Percentiles rank a stretch among this genome's conserved stretches.
Evolutionary conservation across 2,329 filamentous ascomycete species (phyloP).

Genomic region (Paramyrothecium sp.): DNA sequence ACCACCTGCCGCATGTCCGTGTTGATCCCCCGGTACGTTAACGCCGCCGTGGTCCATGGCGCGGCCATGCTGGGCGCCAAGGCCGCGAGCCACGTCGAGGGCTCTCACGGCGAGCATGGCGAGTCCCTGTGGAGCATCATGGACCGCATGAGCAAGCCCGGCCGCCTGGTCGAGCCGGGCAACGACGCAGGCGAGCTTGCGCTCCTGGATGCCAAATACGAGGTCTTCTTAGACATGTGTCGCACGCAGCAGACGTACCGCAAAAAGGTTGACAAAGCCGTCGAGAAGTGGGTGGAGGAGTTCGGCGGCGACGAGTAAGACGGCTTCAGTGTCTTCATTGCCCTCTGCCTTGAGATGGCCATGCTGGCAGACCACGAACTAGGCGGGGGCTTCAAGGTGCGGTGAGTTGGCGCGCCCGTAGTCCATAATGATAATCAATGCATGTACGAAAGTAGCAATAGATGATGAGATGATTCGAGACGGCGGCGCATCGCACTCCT

Average conservation of each 20-base stretch:
- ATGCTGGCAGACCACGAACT: not conserved
- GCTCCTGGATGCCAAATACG: conserved; percentile 84
- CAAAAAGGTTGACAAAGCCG: conserved; percentile 68
- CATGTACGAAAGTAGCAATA: not conserved
- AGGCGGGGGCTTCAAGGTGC: not conserved
- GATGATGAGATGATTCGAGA: no score
- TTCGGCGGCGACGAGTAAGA: conserved; percentile 21
- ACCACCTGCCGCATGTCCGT: conserved; percentile 91
- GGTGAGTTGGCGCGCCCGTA: not conserved
- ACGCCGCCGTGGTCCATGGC: conserved; percentile 95
- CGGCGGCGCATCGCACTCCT: no score
- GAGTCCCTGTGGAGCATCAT: conserved; percentile 95
- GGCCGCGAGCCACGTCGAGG: conserved; percentile 78
- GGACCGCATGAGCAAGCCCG: conserved; percentile 95
- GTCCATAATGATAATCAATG: conserved; percentile 13
- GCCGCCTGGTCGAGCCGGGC: conserved; percentile 76
- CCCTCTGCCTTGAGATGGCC: not conserved
- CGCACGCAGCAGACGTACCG: conserved; percentile 81
- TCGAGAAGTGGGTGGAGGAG: conserved; percentile 33
- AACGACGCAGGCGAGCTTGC: conserved; percentile 72
- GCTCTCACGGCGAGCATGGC: conserved; percentile 61
- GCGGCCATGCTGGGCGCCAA: conserved; percentile 98
- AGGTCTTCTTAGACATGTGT: conserved; percentile 93
- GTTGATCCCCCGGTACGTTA: conserved; percentile 87
- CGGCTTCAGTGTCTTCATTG: not conserved